Evolutionary conservation across 2,329 filamentous ascomycete species (phyloP).

Genomic region (Aphanocladium album): DNA sequence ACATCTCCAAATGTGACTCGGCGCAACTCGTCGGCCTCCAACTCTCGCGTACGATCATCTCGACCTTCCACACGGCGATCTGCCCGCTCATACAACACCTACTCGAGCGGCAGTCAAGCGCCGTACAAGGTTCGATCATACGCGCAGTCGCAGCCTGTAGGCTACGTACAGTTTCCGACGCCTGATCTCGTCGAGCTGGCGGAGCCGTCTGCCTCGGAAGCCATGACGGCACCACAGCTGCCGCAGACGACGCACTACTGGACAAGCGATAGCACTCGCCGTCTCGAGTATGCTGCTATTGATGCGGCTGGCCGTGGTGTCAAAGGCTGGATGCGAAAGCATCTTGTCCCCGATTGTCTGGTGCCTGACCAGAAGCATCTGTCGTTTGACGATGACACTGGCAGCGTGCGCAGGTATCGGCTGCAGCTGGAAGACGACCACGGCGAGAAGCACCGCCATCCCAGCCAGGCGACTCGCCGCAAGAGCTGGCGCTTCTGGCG

Average conservation of each 20-base stretch:
- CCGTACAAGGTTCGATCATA: constrained; percentile 30
- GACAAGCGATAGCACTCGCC: constrained; percentile 58
- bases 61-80: constrained; percentile 39
- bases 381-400: constrained; percentile 56
- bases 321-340: constrained; percentile 53
- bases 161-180: constrained; percentile 48
- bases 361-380: constrained; percentile 46
- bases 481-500: constrained; percentile 16
- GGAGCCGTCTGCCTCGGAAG: constrained; percentile 16
- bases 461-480: constrained; percentile 6
- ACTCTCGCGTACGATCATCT: constrained; percentile 28
- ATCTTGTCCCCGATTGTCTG: constrained; percentile 58
- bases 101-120: constrained; percentile 20
- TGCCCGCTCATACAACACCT: constrained; percentile 29
- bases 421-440: constrained; percentile 49
- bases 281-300: constrained; percentile 62
- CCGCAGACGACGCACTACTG: constrained; percentile 61
- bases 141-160: constrained; percentile 26
- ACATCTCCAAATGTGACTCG: constrained; percentile 16
- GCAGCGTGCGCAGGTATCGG: constrained; percentile 59
- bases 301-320: constrained; percentile 57
- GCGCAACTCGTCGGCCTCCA: constrained; percentile 16
- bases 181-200: constrained; percentile 34
- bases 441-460: constrained; percentile 20
- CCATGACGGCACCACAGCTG: constrained; percentile 34